phyloP scores from a whole-genome alignment of 2,329 filamentous ascomycete genomes.

The Fusarium sp. region DNA sequence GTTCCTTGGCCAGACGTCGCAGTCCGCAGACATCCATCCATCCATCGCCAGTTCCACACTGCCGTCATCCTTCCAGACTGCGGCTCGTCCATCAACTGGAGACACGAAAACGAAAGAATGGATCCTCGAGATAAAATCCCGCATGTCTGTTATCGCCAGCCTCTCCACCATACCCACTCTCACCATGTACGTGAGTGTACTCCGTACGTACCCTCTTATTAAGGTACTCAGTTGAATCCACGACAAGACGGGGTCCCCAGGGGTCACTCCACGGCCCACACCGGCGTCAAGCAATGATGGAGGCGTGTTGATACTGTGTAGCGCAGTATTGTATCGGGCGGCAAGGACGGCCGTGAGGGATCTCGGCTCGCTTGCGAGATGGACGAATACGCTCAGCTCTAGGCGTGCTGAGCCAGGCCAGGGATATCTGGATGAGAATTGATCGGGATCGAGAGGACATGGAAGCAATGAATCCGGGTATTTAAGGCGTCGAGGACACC shows the following conservation, averaged over 20 bases:
- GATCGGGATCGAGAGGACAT: constrained; percentile 3
- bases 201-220: constrained; percentile 14
- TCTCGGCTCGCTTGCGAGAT: constrained; percentile 13
- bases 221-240: constrained; percentile 23
- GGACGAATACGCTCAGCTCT: constrained; percentile 1
- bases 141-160: constrained; percentile 42
- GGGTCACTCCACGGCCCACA: constrained; percentile 26
- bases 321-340: constrained; percentile 10
- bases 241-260: constrained; percentile 12
- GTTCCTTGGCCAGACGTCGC: constrained; percentile 4
- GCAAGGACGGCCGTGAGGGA: constrained; percentile 20
- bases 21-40: constrained; percentile 5
- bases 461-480: constrained; percentile 14
- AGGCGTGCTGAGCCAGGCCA: constrained; percentile 4
- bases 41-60: constrained; percentile 26
- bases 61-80: constrained; percentile 21
- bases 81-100: constrained; percentile 30
- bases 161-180: constrained; percentile 39
- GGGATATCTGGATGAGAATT: constrained; percentile 4
- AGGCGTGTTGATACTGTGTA: constrained; percentile 35
- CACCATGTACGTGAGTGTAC: constrained; percentile 18
- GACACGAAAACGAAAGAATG: constrained; percentile 43
- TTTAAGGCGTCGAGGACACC: constrained; percentile 30
- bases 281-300: constrained; percentile 31
- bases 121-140: constrained; percentile 45